A percentile compares a stretch with the other conserved stretches of the same genome.
phyloP scores from a whole-genome alignment of 768 basidiomycete species.

The Termitomyces sp. region DNA sequence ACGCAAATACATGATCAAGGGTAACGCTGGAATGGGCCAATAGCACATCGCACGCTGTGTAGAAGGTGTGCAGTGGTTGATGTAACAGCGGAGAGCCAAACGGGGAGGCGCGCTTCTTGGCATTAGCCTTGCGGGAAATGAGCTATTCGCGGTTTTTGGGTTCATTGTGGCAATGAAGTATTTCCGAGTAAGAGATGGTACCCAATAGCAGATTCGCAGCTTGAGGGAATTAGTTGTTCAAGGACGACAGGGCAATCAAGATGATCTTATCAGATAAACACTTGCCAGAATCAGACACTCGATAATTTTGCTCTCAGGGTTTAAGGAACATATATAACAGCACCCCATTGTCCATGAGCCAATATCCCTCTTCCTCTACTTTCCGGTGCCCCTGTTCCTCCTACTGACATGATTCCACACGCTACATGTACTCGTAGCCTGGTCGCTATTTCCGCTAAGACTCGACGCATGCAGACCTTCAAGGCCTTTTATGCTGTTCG shows the following conservation, averaged over 20 bases:
- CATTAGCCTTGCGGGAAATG: constrained; percentile 19
- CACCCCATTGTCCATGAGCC: constrained; percentile 22
- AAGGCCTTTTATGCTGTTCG: constrained; percentile 55
- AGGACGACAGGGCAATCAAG: background rate
- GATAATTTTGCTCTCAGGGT: constrained; percentile 13
- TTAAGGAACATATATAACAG: constrained; percentile 23
- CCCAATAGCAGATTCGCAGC: constrained; percentile 7
- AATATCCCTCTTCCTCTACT: constrained; percentile 15
- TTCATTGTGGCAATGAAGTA: background rate
- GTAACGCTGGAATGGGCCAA: constrained; percentile 9
- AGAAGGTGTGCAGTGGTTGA: constrained; percentile 1
- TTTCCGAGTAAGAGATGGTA: background rate
- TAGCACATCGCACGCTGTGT: constrained; percentile 16
- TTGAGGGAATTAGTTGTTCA: constrained; percentile 1
- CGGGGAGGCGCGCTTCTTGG: constrained; percentile 1
- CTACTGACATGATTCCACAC: constrained; percentile 30
- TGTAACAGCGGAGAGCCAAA: constrained; percentile 4
- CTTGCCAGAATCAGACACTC: constrained; percentile 8
- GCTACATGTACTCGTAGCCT: constrained; percentile 24
- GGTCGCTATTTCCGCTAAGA: constrained; percentile 25
- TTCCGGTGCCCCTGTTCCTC: constrained; percentile 7
- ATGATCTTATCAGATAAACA: constrained; percentile 25
- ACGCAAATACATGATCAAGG: background rate
- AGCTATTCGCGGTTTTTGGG: constrained; percentile 18
- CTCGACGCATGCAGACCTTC: constrained; percentile 33